These are phyloP conservation scores for Zalaria obscura DNA, from an alignment of 2,329 filamentous ascomycete species.

Conservation along the genomic window DNA sequence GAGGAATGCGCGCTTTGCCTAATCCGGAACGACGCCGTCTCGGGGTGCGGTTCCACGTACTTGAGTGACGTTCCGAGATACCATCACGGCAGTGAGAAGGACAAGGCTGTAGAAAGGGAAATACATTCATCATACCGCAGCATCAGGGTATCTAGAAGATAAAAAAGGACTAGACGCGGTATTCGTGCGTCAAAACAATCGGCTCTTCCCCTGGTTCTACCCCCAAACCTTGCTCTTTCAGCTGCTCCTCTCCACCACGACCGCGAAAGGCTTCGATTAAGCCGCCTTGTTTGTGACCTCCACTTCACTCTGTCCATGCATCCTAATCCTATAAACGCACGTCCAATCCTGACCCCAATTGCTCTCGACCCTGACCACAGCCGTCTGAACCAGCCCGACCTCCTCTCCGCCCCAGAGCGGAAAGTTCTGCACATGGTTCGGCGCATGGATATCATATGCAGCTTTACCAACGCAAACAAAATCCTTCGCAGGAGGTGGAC, in stretches of 20 bases:
- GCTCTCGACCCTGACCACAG: conserved; percentile 23
- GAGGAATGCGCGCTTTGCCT: too few species aligned
- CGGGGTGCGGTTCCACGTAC: too few species aligned
- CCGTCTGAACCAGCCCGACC: conserved; percentile 17
- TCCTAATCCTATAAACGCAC: conserved; percentile 31
- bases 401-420: conserved; percentile 15
- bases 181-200: background rate
- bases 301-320: conserved; percentile 21
- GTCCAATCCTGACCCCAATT: conserved; percentile 31
- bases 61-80: too few species aligned
- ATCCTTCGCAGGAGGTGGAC: conserved; percentile 7
- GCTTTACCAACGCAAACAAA: conserved; percentile 27
- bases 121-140: too few species aligned
- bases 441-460: conserved; percentile 25
- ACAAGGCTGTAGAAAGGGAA: too few species aligned
- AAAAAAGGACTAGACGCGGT: background rate
- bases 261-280: background rate
- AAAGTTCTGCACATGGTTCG: conserved; percentile 28
- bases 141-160: background rate
- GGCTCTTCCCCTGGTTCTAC: background rate
- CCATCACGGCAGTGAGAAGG: too few species aligned
- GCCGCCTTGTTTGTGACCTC: background rate
- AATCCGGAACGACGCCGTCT: too few species aligned
- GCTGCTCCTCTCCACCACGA: too few species aligned
- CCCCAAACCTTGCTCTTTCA: too few species aligned